Base-by-base conservation (phyloP, 164 flowering plant genomes). In the Malania oleifera region DNA sequence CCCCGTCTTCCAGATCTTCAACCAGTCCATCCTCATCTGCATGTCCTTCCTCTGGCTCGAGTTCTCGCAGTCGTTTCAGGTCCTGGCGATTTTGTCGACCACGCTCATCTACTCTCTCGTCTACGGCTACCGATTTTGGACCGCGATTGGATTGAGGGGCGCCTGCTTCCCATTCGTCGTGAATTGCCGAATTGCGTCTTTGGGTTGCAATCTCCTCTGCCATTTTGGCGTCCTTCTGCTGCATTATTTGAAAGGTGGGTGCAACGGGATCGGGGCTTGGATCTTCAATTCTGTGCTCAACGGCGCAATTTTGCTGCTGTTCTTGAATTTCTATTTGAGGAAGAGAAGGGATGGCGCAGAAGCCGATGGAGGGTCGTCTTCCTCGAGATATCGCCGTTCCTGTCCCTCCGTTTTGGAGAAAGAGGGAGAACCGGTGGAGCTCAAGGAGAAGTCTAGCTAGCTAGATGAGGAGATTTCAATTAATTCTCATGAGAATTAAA, bases 251-350 rank as follows among this genome's bases (percentile, higher is more conserved):
- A 50, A 24, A 6, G 53, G 53, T 24, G 53, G 53, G 29, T 50
- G 53, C 34, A 50, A 50, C 18, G 53, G 53, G 29, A 23, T 50
- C 17, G 53, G 53, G 8, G 37, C 60, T 43, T 67, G 6, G 40
- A 28, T 34, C 12, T 67, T 72, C 51, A 75, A 75, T 18, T 75
- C 76, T 2, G 67, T 72, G 3, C 53, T 75, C 20, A 75, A 75
- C 25, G 80, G 63, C 0, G 72, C 54, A 1, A 58, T 72, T 39
- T 46, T 75, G 38, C 22, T 75, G 18, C 70, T 64, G 9, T 75
- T 75, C 29, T 23, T 75, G 49, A 69, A 69, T 27, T 72, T 69
- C 31, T 63, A 66, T 52, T 20, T 50, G 46, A 45, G 28, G 49
- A 65, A 54, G 62, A 41, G 41, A 7, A 19, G 11, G 25, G 54